These are phyloP conservation scores for Colletotrichum trifolii DNA, from an alignment of 2,329 filamentous ascomycete genomes.

Conservation along the genomic window DNA sequence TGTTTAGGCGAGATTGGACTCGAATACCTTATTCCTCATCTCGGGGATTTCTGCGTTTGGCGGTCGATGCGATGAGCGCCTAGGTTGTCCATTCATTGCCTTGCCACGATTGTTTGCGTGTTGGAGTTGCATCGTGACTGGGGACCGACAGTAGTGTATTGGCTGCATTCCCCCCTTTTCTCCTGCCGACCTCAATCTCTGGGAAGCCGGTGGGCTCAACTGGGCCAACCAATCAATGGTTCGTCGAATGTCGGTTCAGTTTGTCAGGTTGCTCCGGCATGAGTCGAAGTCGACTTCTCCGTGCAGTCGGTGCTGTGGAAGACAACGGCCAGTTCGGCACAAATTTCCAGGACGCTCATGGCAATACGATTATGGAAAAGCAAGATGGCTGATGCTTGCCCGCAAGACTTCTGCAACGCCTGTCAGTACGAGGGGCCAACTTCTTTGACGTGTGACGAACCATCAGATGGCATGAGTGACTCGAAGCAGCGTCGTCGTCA, in stretches of 20 bases:
- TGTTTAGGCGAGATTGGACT: too few species aligned
- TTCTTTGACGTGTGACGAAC: background rate
- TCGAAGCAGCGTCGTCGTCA: conserved; percentile 17
- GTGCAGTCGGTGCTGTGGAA: too few species aligned
- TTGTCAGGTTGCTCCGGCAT: background rate
- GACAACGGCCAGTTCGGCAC: too few species aligned
- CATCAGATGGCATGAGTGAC: conserved; percentile 21
- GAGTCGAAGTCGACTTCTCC: too few species aligned
- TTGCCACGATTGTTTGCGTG: background rate
- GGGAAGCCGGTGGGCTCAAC: conserved; percentile 5
- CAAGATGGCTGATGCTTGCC: conserved; percentile 6
- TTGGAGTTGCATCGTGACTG: conserved; percentile 21
- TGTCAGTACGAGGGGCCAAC: background rate
- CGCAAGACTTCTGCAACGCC: background rate
- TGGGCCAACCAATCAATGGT: conserved; percentile 11
- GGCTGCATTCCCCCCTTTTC: too few species aligned
- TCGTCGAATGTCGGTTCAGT: conserved; percentile 28
- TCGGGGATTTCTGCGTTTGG: too few species aligned
- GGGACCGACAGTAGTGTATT: background rate
- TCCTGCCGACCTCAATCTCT: conserved; percentile 16
- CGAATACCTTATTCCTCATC: too few species aligned
- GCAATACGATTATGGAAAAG: too few species aligned
- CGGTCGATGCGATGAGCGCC: too few species aligned
- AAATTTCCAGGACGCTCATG: too few species aligned
- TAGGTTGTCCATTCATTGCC: background rate